These are phyloP conservation scores for Phytophthora citricola DNA, from an alignment of 352 stramenopile genomes.

Conservation along the genomic window DNA sequence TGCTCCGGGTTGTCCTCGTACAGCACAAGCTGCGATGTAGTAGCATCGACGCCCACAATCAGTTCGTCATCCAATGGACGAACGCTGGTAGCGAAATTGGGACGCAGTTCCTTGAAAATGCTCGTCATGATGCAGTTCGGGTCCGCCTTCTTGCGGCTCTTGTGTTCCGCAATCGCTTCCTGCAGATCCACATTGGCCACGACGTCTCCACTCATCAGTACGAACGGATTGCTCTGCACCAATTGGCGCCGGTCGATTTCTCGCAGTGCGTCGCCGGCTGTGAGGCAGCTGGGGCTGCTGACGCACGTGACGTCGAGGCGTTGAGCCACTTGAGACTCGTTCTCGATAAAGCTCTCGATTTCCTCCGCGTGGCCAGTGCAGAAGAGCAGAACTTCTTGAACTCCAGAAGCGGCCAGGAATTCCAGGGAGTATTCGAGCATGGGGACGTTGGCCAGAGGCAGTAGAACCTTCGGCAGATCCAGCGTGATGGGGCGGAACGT, in stretches of 20 bases:
- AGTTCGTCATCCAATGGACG: slow-evolving; percentile 85
- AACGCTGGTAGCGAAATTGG: slow-evolving; percentile 61
- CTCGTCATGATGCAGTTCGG: slow-evolving; percentile 96
- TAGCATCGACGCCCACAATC: slow-evolving; percentile 77
- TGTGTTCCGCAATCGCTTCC: slow-evolving; percentile 73
- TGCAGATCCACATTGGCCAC: slow-evolving; percentile 96
- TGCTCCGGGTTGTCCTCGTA: slow-evolving; percentile 78
- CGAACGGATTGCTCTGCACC: slow-evolving; percentile 97
- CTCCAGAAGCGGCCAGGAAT: slow-evolving; percentile 93
- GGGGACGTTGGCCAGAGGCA: slow-evolving; percentile 96
- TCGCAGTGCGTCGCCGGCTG: slow-evolving; percentile 94
- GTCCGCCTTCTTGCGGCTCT: slow-evolving; percentile 90
- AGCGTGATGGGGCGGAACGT: slow-evolving; percentile 94
- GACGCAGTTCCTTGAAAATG: slow-evolving; percentile 91
- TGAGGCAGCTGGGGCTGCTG: slow-evolving; percentile 85
- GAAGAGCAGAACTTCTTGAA: slow-evolving; percentile 97
- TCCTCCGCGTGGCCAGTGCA: slow-evolving; percentile 88
- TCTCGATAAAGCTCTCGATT: slow-evolving; percentile 87
- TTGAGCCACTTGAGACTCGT: slow-evolving; percentile 58
- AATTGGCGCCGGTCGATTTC: slow-evolving; percentile 96
- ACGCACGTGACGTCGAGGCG: slow-evolving; percentile 76
- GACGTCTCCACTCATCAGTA: slow-evolving; percentile 97
- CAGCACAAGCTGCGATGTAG: slow-evolving; percentile 85
- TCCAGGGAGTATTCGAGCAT: slow-evolving; percentile 98
- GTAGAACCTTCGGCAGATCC: slow-evolving; percentile 92